These are phyloP conservation scores for Boeremia exigua DNA, from an alignment of 2,329 filamentous ascomycete species.

Conservation along the genomic window DNA sequence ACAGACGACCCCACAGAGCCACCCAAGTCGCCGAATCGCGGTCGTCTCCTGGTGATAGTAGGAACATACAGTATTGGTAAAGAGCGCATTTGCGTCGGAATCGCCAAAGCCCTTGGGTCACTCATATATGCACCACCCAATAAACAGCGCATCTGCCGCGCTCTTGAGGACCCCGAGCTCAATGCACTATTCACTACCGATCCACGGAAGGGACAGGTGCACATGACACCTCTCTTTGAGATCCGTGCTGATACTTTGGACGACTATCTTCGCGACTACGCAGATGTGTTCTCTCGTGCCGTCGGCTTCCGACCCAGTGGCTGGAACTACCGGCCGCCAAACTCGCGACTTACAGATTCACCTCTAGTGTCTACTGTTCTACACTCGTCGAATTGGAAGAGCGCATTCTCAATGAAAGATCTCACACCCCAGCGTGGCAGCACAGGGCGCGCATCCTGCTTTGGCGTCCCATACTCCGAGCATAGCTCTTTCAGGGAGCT, in stretches of 20 bases:
- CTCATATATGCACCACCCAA: conserved; percentile 87
- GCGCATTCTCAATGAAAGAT: conserved; percentile 72
- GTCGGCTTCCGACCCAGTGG: conserved; percentile 92
- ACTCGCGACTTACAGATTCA: conserved; percentile 65
- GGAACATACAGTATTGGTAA: conserved; percentile 99
- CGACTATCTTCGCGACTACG: conserved; percentile 83
- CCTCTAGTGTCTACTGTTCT: conserved; percentile 70
- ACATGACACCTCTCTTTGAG: conserved; percentile 97
- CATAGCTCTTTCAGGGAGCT: conserved; percentile 94
- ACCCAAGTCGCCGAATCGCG: conserved; percentile 49
- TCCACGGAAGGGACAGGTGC: conserved; percentile 86
- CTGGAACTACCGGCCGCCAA: conserved; percentile 86
- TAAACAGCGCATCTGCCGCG: conserved; percentile 84
- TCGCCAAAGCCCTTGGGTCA: conserved; percentile 81
- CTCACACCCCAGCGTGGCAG: conserved; percentile 83
- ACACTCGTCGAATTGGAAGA: conserved; percentile 75
- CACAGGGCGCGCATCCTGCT: conserved; percentile 81
- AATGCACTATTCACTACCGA: conserved; percentile 77
- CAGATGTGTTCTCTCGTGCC: conserved; percentile 81
- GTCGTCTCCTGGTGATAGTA: conserved; percentile 86
- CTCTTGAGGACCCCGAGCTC: conserved; percentile 85
- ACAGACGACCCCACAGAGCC: conserved; percentile 34
- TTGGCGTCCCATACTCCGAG: conserved; percentile 94
- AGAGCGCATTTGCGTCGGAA: conserved; percentile 91
- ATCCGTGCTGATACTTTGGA: conserved; percentile 89